phyloP scores from a whole-genome alignment of 169 alveolate genomes.

The Plasmodium fragile region DNA sequence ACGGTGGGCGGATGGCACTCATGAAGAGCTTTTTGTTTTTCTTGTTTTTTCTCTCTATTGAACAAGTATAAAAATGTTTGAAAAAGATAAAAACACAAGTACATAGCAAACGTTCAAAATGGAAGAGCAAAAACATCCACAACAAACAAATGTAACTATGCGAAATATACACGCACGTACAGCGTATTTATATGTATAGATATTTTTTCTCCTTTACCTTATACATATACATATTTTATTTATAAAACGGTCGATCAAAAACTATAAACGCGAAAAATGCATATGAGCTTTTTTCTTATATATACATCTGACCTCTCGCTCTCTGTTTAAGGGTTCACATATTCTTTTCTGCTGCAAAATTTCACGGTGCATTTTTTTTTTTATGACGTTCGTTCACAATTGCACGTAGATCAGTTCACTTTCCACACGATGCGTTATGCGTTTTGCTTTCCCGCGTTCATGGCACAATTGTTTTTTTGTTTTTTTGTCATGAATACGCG shows the following conservation, averaged over 20 bases:
- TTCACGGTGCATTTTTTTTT: background rate
- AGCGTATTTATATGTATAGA: background rate
- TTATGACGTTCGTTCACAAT: background rate
- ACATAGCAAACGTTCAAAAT: background rate
- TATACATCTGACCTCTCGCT: background rate
- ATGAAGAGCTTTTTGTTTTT: background rate
- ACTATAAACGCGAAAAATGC: background rate
- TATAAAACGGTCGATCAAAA: background rate
- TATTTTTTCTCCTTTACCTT: background rate
- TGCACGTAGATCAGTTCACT: background rate
- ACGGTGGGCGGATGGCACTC: background rate
- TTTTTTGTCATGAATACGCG: too few relatives aligned
- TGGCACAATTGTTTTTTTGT: background rate
- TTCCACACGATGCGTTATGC: background rate
- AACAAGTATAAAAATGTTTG: background rate
- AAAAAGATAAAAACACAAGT: background rate
- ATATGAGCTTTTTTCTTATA: background rate
- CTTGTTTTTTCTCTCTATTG: background rate
- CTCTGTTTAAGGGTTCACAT: background rate
- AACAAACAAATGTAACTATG: background rate
- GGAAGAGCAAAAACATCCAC: background rate
- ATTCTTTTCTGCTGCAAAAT: background rate
- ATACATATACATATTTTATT: background rate
- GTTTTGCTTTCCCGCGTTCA: background rate
- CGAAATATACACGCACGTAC: background rate